phyloP scores from a whole-genome alignment of 805 yeast genomes.

The Hanseniaspora thailandica region DNA sequence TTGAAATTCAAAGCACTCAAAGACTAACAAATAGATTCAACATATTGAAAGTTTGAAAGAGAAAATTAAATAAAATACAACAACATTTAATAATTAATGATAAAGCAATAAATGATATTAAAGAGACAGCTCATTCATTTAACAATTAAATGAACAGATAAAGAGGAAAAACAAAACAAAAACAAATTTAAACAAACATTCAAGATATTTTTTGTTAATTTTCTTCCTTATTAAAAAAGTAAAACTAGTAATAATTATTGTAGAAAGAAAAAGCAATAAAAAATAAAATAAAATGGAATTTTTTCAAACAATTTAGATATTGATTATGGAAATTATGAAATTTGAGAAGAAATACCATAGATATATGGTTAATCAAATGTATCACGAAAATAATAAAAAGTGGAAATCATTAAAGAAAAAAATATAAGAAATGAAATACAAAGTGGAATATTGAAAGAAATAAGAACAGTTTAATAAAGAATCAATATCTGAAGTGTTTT shows the following conservation, averaged over 20 bases:
- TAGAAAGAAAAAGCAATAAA: not conserved
- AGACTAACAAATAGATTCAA: not conserved
- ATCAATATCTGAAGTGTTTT: not conserved
- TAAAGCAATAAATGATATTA: not conserved
- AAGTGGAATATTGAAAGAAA: not conserved
- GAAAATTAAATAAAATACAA: not conserved
- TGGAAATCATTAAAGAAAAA: not conserved
- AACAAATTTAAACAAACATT: not conserved
- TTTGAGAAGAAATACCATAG: not conserved
- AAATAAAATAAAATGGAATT: not conserved
- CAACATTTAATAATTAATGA: not conserved
- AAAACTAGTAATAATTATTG: not conserved
- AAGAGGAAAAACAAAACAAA: not conserved
- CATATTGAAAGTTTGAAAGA: not conserved
- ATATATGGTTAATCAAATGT: not conserved
- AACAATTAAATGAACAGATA: too few relatives aligned
- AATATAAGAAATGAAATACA: not conserved
- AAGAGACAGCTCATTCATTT: not conserved
- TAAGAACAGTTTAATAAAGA: not conserved
- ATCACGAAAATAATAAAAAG: too few relatives aligned
- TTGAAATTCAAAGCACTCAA: not conserved
- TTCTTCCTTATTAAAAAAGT: not conserved
- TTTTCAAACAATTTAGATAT: not conserved
- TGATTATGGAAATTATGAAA: not conserved
- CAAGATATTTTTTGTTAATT: not conserved